A percentile compares a stretch with the other conserved stretches of the same genome.
phyloP scores from a whole-genome alignment of 768 basidiomycete species.

The Macrolepiota fuliginosa region DNA sequence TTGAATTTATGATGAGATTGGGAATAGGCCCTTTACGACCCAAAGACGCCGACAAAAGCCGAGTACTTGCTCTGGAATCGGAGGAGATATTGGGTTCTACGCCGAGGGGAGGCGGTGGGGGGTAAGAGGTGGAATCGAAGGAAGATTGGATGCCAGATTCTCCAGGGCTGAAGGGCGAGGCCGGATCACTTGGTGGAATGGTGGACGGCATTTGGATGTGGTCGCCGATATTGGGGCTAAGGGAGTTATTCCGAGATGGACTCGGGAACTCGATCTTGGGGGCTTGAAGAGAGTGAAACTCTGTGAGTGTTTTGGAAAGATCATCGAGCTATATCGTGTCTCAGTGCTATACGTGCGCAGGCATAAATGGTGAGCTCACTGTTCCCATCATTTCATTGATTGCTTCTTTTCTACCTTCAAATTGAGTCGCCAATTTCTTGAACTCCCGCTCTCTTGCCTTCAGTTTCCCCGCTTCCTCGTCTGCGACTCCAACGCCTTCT shows the following conservation, averaged over 20 bases:
- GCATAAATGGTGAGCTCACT: constrained; percentile 32
- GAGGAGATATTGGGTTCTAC: constrained; percentile 1
- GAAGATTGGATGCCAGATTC: constrained; percentile 8
- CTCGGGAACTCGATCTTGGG: constrained; percentile 41
- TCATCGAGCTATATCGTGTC: constrained; percentile 51
- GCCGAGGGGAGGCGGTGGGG: not conserved
- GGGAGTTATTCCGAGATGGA: constrained; percentile 22
- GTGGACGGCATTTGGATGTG: not conserved
- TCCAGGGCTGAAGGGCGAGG: constrained; percentile 5
- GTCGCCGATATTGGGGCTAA: not conserved
- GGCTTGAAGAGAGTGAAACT: constrained; percentile 48
- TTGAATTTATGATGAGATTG: constrained; percentile 28
- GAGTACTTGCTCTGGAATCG: constrained; percentile 15
- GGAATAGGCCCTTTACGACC: constrained; percentile 22
- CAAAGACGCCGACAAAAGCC: constrained; percentile 2
- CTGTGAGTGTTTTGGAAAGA: constrained; percentile 46
- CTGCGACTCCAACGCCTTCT: constrained; percentile 48
- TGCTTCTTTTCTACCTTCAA: constrained; percentile 65
- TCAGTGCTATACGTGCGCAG: constrained; percentile 4
- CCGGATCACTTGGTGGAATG: constrained; percentile 10
- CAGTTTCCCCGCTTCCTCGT: constrained; percentile 54
- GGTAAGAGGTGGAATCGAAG: not conserved
- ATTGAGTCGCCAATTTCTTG: constrained; percentile 61
- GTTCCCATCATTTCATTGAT: constrained; percentile 75
- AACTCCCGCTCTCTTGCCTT: constrained; percentile 67